Evolutionary conservation across 805 yeast species (phyloP).

Genomic region (Suhomyces tanzawaensis): DNA sequence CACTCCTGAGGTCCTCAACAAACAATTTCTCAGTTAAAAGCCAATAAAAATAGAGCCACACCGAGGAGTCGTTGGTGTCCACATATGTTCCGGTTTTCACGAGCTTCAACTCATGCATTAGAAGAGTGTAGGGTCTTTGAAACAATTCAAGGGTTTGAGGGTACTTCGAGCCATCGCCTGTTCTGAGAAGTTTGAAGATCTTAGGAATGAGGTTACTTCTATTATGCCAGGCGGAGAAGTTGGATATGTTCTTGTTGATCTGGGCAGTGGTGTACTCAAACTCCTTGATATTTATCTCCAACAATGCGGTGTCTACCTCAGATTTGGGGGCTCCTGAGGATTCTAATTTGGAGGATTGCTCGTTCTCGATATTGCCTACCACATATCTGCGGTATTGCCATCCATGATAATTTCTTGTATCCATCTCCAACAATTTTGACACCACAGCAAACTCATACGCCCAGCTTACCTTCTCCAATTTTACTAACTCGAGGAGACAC

Average conservation of each 20-base stretch:
- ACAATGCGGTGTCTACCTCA: constrained; percentile 10
- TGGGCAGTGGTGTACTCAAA: constrained; percentile 73
- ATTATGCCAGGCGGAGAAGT: constrained; percentile 96
- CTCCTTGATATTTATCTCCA: constrained; percentile 48
- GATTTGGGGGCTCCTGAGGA: neutral
- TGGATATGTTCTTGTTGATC: constrained; percentile 82
- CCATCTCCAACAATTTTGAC: constrained; percentile 62
- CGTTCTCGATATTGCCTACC: constrained; percentile 40
- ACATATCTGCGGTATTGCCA: constrained; percentile 91
- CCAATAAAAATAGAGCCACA: constrained; percentile 91
- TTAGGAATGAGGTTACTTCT: constrained; percentile 66
- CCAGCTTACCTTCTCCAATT: constrained; percentile 60
- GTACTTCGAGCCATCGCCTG: neutral
- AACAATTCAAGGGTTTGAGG: constrained; percentile 18
- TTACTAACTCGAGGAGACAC: constrained; percentile 52
- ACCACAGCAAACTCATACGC: constrained; percentile 67
- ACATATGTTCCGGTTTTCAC: constrained; percentile 84
- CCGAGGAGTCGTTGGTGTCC: constrained; percentile 91
- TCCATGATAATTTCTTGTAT: constrained; percentile 87
- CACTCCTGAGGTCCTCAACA: constrained; percentile 16
- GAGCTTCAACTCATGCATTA: constrained; percentile 60
- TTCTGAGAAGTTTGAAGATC: constrained; percentile 31
- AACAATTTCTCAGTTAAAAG: constrained; percentile 49
- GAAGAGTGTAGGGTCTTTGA: constrained; percentile 30
- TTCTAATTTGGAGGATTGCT: neutral